A percentile compares a stretch with the other conserved stretches of the same genome.
These are phyloP conservation scores for Venturia effusa DNA, from an alignment of 2,329 filamentous ascomycete species.

Conservation along the genomic window DNA sequence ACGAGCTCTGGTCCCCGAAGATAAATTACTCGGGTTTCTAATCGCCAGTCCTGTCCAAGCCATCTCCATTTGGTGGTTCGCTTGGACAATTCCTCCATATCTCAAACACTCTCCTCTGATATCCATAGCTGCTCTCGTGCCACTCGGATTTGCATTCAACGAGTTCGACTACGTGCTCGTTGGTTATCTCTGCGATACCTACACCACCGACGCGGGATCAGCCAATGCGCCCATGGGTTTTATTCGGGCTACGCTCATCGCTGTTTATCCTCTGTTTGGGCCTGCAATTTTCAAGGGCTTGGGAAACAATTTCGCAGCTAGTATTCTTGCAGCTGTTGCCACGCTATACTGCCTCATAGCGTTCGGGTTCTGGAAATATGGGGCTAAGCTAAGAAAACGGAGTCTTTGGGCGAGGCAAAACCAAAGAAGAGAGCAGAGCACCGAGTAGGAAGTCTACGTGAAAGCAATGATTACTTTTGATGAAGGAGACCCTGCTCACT, in stretches of 20 bases:
- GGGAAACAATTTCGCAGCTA: conserved; percentile 3
- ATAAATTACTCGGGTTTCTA: conserved; percentile 2
- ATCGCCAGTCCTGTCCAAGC: background rate
- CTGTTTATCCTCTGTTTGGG: background rate
- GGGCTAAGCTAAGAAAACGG: background rate
- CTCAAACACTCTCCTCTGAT: background rate
- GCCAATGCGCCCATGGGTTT: background rate
- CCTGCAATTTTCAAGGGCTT: background rate
- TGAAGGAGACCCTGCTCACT: no score
- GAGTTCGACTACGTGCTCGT: conserved; percentile 6
- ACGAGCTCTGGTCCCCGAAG: background rate
- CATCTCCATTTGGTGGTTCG: conserved; percentile 2
- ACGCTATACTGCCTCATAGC: background rate
- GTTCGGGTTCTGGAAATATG: background rate
- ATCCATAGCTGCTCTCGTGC: background rate
- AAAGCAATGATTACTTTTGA: no score
- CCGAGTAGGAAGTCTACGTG: no score
- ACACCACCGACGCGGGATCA: conserved; percentile 1
- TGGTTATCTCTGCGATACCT: conserved; percentile 1
- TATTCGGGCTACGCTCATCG: background rate
- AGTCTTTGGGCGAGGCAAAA: background rate
- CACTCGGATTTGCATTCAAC: conserved; percentile 6
- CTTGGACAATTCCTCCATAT: conserved; percentile 5
- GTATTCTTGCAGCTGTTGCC: background rate
- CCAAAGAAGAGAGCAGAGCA: background rate